Evolutionary conservation across 352 stramenopile species (phyloP).

Genomic region (Phytophthora palmivora): DNA sequence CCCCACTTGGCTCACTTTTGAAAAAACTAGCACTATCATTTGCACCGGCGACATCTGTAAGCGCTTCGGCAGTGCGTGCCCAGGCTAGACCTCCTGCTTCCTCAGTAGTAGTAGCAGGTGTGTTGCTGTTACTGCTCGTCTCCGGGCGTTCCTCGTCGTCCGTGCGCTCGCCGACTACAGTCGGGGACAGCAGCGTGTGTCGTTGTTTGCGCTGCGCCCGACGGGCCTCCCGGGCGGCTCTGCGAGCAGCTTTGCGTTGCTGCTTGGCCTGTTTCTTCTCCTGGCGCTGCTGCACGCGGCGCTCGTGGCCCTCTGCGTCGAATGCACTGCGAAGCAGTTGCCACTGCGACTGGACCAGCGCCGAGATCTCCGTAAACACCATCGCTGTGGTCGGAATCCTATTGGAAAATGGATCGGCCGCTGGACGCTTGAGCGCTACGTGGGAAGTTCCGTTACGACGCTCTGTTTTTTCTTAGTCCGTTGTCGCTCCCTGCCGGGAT

Average conservation of each 20-base stretch:
- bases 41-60: conserved; percentile 21
- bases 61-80: conserved; percentile 28
- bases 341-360: conserved; percentile 44
- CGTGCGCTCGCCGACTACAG: conserved; percentile 24
- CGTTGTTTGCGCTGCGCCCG: conserved; percentile 33
- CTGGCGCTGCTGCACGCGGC: conserved; percentile 32
- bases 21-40: conserved; percentile 24
- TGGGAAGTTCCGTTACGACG: conserved; percentile 25
- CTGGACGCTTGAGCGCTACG: not conserved
- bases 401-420: conserved; percentile 24
- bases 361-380: conserved; percentile 49
- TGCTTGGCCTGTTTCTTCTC: conserved; percentile 48
- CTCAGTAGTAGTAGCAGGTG: too few species aligned
- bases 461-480: conserved; percentile 24
- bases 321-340: conserved; percentile 35
- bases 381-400: conserved; percentile 22
- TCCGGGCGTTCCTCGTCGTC: conserved; percentile 28
- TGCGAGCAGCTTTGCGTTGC: conserved; percentile 37
- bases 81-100: conserved; percentile 16
- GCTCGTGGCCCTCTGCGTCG: conserved; percentile 29
- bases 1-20: conserved; percentile 31
- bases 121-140: conserved; percentile 12
- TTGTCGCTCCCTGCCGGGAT: not conserved
- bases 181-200: conserved; percentile 23
- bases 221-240: conserved; percentile 35